phyloP scores from a whole-genome alignment of 192 early-diverging fungal genomes.

The Dispira parvispora region DNA sequence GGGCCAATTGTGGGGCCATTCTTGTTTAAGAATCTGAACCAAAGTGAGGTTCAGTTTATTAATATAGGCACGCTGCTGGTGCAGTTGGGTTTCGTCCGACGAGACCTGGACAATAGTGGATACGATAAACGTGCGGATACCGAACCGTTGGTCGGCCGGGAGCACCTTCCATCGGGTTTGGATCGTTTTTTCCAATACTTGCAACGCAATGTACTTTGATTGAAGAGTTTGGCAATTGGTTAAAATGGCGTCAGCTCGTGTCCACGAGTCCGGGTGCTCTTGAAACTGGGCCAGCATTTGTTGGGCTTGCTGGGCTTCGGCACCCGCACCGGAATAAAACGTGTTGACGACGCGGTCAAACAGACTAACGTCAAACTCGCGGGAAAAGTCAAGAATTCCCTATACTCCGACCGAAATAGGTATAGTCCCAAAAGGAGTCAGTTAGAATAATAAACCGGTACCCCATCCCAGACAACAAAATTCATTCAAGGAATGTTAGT shows the following conservation, averaged over 20 bases:
- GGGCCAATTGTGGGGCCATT: constrained; percentile 99
- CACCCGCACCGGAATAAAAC: constrained; percentile 54
- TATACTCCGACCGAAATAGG: no score
- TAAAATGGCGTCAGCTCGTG: constrained; percentile 81
- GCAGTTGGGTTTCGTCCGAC: constrained; percentile 64
- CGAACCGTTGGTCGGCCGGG: constrained; percentile 62
- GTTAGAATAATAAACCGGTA: no score
- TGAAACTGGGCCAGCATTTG: constrained; percentile 82
- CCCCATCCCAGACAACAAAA: no score
- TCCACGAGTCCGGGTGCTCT: constrained; percentile 92
- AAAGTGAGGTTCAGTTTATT: constrained; percentile 89
- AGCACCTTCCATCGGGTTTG: constrained; percentile 97
- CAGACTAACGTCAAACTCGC: constrained; percentile 67
- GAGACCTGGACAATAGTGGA: constrained; percentile 81
- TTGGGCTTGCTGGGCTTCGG: constrained; percentile 73
- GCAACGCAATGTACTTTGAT: constrained; percentile 89
- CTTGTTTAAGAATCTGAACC: constrained; percentile 98
- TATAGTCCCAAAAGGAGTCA: no score
- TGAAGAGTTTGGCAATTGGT: constrained; percentile 57
- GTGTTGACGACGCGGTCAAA: constrained; percentile 82
- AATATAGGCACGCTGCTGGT: constrained; percentile 50
- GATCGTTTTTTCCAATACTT: constrained; percentile 86
- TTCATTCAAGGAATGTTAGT: no score
- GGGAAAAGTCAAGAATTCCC: constrained; percentile 75
- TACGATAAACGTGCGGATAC: constrained; percentile 92